Evolutionary conservation across 2,329 filamentous ascomycete species (phyloP).

Genomic region (Neoascochyta sp.): DNA sequence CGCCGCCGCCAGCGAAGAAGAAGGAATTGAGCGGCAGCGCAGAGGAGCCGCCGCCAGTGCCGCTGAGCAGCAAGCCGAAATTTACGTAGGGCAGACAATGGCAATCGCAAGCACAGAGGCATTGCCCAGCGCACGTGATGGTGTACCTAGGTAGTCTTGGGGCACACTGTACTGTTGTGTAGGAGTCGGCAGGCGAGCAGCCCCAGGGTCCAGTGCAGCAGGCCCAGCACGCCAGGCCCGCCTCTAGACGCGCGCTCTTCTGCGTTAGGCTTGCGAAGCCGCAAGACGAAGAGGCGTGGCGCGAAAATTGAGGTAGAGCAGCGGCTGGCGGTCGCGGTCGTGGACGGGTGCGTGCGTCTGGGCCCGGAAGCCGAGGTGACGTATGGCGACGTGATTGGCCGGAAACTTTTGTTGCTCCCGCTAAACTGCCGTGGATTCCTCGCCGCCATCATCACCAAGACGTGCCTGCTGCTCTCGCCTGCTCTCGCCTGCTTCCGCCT

Average conservation of each 20-base stretch:
- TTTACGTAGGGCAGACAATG: too few species aligned
- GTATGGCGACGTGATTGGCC: too few species aligned
- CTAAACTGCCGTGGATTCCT: constrained; percentile 13
- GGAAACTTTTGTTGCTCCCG: constrained; percentile 11
- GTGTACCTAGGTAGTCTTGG: too few species aligned
- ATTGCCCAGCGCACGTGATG: too few species aligned
- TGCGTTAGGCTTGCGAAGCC: constrained; percentile 10
- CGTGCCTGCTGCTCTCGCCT: constrained; percentile 13
- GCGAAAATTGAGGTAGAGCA: constrained; percentile 1
- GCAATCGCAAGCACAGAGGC: too few species aligned
- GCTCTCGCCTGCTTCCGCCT: constrained; percentile 16
- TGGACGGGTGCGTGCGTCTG: constrained; percentile 6
- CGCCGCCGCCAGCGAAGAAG: constrained; percentile 55
- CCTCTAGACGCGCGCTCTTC: too few species aligned
- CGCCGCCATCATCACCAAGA: constrained; percentile 16
- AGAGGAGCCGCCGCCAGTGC: constrained; percentile 53
- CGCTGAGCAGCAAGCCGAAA: constrained; percentile 55
- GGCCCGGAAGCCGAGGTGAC: too few species aligned
- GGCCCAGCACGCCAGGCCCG: too few species aligned
- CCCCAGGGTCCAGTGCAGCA: too few species aligned
- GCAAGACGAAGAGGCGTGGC: constrained; percentile 1
- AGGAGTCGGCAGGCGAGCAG: too few species aligned
- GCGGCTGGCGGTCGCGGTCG: constrained; percentile 5
- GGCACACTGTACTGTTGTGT: neutral
- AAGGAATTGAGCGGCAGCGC: constrained; percentile 43